These are phyloP conservation scores for Alternaria arborescens DNA, from an alignment of 2,329 filamentous ascomycete genomes.

Conservation along the genomic window DNA sequence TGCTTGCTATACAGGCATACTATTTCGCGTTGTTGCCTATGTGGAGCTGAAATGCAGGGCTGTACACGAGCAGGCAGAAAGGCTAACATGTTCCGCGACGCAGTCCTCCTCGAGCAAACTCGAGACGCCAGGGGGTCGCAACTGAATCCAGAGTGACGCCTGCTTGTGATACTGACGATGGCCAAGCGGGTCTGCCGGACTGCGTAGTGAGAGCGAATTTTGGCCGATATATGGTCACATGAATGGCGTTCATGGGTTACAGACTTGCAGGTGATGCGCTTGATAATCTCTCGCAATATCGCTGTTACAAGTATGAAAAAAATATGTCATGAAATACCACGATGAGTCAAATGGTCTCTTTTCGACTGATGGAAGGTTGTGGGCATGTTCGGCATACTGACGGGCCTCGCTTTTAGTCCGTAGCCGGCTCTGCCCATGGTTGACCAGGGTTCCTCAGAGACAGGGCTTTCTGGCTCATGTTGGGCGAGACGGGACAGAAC, in stretches of 20 bases:
- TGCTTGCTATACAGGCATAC: background rate
- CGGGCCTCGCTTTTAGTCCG: background rate
- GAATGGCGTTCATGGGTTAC: constrained; percentile 17
- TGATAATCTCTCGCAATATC: background rate
- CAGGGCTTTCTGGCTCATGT: no score
- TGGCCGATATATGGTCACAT: constrained; percentile 15
- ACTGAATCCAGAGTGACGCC: constrained; percentile 25
- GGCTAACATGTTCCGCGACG: background rate
- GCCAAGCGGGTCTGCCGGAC: constrained; percentile 10
- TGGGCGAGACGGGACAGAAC: no score
- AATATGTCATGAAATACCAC: background rate
- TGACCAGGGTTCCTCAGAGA: background rate
- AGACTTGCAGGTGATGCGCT: constrained; percentile 15
- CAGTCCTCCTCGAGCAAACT: background rate
- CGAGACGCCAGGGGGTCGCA: background rate
- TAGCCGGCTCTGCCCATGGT: background rate
- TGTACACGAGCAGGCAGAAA: constrained; percentile 1
- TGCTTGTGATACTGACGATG: constrained; percentile 25
- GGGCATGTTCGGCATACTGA: background rate
- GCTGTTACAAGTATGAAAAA: background rate
- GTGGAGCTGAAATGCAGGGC: constrained; percentile 8
- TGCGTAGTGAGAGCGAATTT: constrained; percentile 5
- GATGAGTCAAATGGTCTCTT: background rate
- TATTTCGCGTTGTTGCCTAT: background rate
- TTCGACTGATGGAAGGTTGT: background rate